Evolutionary conservation across 1,284 basidiomycete species (phyloP).

Genomic region (Cryptococcus floricola): DNA sequence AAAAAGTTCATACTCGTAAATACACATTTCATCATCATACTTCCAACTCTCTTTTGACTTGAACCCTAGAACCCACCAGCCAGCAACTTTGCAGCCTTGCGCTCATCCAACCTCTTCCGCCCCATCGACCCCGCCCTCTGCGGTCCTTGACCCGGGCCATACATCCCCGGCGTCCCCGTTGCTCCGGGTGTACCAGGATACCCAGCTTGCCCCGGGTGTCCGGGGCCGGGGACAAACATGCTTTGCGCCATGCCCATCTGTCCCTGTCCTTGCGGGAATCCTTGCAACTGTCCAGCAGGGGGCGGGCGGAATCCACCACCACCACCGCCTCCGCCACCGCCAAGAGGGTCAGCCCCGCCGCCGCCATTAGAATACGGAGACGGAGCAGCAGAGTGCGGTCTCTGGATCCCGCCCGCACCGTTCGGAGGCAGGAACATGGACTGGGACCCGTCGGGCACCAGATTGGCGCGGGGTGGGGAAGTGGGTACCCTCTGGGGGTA

Average conservation of each 20-base stretch:
- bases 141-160: slow-evolving; percentile 12
- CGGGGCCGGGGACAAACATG: slow-evolving; percentile 39
- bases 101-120: slow-evolving; percentile 37
- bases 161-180: slow-evolving; percentile 2
- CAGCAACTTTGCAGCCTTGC: slow-evolving; percentile 45
- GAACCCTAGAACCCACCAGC: slow-evolving; percentile 39
- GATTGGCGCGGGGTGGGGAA: background rate
- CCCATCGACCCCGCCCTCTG: slow-evolving; percentile 7
- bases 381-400: background rate
- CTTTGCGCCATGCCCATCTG: slow-evolving; percentile 34
- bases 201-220: background rate
- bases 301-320: too few relatives aligned
- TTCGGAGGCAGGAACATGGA: slow-evolving; percentile 40
- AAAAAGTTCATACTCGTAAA: too few relatives aligned
- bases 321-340: too few relatives aligned
- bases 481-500: slow-evolving; percentile 2
- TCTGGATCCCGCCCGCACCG: background rate
- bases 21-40: too few relatives aligned
- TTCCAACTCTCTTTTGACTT: too few relatives aligned
- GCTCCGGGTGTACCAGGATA: background rate
- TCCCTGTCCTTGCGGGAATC: too few relatives aligned
- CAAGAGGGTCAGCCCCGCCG: background rate
- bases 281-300: too few relatives aligned
- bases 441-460: slow-evolving; percentile 16
- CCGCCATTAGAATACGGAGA: background rate